Evolutionary conservation across 202 grass and related monocot genomes (phyloP).

Genomic region (Setaria italica): DNA sequence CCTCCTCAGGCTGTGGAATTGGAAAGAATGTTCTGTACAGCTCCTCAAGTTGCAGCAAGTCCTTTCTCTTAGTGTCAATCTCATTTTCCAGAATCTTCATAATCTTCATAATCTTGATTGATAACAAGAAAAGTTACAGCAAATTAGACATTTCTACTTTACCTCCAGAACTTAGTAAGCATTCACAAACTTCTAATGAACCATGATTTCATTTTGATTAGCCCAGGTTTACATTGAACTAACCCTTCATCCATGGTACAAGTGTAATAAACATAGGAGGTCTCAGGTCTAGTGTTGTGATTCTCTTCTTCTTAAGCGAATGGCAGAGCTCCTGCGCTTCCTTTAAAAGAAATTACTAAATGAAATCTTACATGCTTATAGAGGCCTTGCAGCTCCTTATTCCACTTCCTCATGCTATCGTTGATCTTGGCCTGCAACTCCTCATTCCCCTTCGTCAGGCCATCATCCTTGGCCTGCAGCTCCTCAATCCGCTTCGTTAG

Average conservation of each 20-base stretch:
- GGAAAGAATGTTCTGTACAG: background rate
- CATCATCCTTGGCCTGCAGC: background rate
- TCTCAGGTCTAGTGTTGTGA: background rate
- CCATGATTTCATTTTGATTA: background rate
- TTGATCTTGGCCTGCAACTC: background rate
- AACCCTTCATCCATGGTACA: background rate
- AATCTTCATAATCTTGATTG: background rate
- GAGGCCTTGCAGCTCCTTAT: background rate
- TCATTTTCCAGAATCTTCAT: conserved; percentile 9
- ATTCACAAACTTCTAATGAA: background rate
- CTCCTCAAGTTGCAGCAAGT: background rate
- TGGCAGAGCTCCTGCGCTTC: background rate
- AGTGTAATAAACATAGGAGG: background rate
- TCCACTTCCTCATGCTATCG: background rate
- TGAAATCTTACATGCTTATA: conserved; percentile 12
- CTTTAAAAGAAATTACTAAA: background rate
- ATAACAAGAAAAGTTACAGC: background rate
- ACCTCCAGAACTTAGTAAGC: background rate
- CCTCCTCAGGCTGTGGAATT: background rate
- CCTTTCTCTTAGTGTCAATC: background rate
- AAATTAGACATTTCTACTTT: background rate
- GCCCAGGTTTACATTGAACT: background rate
- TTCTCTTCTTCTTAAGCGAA: background rate
- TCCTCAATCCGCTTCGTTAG: background rate
- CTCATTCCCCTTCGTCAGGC: background rate